Percentiles rank a stretch among this genome's conserved stretches.
Conservation (phyloP, 306 rosid genomes). For the Cicer pinnatifidum region DNA sequence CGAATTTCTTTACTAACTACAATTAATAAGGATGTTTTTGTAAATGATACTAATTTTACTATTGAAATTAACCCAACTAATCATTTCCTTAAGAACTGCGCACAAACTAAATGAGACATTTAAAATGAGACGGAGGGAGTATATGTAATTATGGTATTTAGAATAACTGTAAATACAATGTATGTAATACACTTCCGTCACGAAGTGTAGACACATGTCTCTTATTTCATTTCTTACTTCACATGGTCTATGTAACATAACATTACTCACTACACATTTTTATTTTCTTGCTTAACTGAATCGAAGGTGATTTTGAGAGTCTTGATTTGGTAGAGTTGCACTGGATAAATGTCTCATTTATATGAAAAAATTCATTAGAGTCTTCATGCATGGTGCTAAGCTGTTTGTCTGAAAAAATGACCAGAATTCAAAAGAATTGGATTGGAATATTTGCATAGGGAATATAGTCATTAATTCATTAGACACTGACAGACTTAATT, state of each 20-base stretch:
- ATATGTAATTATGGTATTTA: background rate
- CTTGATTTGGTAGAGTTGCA: slow-evolving; percentile 12
- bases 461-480: slow-evolving; percentile 32
- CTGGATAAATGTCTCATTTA: background rate
- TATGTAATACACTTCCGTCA: background rate
- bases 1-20: no score
- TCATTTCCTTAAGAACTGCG: no score
- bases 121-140: background rate
- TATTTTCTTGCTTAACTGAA: background rate
- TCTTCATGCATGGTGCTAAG: slow-evolving; percentile 10
- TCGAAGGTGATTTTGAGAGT: background rate
- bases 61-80: no score
- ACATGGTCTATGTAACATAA: background rate
- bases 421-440: background rate
- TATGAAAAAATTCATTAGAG: background rate
- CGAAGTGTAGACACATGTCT: background rate
- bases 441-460: slow-evolving; percentile 18
- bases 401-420: slow-evolving; percentile 14
- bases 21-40: no score
- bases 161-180: background rate
- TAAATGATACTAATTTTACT: no score
- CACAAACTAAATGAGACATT: no score
- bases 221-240: slow-evolving; percentile 9
- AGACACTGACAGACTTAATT: slow-evolving; percentile 5
- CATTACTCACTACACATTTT: background rate